These are phyloP conservation scores for Mucor lusitanicus DNA, from an alignment of 371 early-diverging fungal genomes.

Conservation along the genomic window DNA sequence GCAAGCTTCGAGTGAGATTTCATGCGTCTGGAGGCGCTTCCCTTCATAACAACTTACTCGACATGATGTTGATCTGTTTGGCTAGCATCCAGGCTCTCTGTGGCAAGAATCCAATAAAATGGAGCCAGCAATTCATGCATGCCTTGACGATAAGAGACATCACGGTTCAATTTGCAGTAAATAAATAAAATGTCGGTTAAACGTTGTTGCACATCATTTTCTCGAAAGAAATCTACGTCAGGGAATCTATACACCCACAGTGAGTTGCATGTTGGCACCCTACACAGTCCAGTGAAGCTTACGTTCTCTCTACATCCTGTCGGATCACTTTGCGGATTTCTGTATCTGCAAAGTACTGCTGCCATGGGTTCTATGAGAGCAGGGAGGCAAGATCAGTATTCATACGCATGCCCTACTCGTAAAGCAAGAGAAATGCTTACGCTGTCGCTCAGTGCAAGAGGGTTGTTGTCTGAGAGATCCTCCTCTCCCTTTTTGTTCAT, in stretches of 20 bases:
- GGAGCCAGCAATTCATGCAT: constrained; percentile 96
- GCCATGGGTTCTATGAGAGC: constrained; percentile 83
- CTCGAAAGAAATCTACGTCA: constrained; percentile 80
- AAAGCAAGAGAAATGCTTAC: constrained; percentile 36
- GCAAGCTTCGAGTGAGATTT: neutral
- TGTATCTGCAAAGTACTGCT: constrained; percentile 84
- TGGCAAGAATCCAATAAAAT: constrained; percentile 72
- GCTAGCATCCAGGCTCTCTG: constrained; percentile 50
- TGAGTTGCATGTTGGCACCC: neutral
- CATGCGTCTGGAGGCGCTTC: no score
- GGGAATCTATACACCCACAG: constrained; percentile 67
- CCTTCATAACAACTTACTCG: constrained; percentile 5
- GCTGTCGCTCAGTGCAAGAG: constrained; percentile 80
- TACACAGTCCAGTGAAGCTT: constrained; percentile 13
- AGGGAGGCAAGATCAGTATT: neutral
- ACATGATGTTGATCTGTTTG: constrained; percentile 1
- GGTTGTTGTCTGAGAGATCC: constrained; percentile 76
- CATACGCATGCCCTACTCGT: neutral
- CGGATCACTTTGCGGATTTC: constrained; percentile 83
- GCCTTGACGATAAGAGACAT: constrained; percentile 93
- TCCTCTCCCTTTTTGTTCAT: constrained; percentile 38
- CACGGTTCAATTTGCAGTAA: constrained; percentile 86
- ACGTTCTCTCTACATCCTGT: constrained; percentile 94
- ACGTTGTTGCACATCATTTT: constrained; percentile 62
- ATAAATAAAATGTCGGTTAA: constrained; percentile 88